Percentiles rank a stretch among this genome's conserved stretches.
Evolutionary conservation across 2,329 filamentous ascomycete species (phyloP).

Genomic region (Pyricularia sp.): DNA sequence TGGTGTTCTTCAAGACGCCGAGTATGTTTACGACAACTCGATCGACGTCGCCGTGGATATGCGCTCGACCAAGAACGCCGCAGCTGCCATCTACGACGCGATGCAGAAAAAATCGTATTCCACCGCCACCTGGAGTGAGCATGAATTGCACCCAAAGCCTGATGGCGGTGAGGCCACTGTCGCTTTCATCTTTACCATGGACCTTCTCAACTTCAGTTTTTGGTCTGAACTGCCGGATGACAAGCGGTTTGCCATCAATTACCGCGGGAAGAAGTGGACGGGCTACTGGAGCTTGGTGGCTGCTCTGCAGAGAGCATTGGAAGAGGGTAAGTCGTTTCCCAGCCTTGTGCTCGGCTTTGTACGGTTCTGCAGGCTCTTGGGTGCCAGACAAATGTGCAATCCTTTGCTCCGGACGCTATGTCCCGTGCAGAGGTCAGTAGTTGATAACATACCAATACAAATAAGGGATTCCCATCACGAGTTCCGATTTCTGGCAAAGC

Average conservation of each 20-base stretch:
- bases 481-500: constrained; percentile 76
- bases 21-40: constrained; percentile 84
- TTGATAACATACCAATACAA: constrained; percentile 9
- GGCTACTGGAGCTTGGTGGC: constrained; percentile 95
- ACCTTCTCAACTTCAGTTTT: constrained; percentile 93
- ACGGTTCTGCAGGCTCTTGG: neutral
- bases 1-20: constrained; percentile 70
- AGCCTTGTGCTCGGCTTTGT: neutral
- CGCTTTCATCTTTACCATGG: constrained; percentile 95
- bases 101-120: constrained; percentile 84
- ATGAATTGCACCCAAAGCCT: constrained; percentile 79
- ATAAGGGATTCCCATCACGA: constrained; percentile 77
- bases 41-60: constrained; percentile 89
- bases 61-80: constrained; percentile 71
- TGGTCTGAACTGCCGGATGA: constrained; percentile 69
- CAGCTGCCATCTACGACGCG: constrained; percentile 64
- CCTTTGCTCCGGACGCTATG: neutral
- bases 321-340: constrained; percentile 55
- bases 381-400: neutral
- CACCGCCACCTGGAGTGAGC: constrained; percentile 75
- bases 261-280: constrained; percentile 74
- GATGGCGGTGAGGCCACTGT: constrained; percentile 52
- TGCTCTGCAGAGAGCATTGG: constrained; percentile 73
- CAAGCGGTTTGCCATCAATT: constrained; percentile 75
- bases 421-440: neutral